Evolutionary conservation across 345 rosid genomes (phyloP), one percentile per base, ranked within the genome.

Genomic region (Clausena lansium): DNA sequence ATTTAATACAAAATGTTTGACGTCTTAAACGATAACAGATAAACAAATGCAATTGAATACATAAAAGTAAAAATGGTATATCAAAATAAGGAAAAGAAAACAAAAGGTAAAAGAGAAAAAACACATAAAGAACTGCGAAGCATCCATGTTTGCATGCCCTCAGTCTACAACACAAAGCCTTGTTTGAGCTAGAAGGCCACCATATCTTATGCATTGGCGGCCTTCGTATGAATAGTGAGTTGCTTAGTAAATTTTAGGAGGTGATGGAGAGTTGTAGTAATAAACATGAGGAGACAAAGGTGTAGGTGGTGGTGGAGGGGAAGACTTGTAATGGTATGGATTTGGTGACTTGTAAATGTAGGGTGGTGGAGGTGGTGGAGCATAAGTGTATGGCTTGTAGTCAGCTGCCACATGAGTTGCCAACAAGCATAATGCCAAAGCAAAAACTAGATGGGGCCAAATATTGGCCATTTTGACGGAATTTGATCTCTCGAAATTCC

Each of bases 381-480:
- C 32, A 67, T 38, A 10, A 38, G 20, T 7, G 71, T 41, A 24
- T 4, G 32, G 71, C 33, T 39, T 69, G 35, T 70, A 22, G 19
- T 77, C 66, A 4, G 86, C 84, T 27, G 65, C 76, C 27, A 61
- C 88, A 64, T 32, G 70, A 13, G 81, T 80, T 22, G 80, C 73
- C 2, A 77, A 5, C 61, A 83, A 71, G 55, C 82, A 68, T 30
- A 85, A 33, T 61, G 84, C 85, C 70, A 84, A 71, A 50, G 84
- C 84, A 73, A 17, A 74, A 19, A 71, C 30, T 8, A 87, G 59
- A 45, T 47, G 77, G 30, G 76, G 84, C 90, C 85, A 83, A 70
- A 73, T 35, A n/a, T 70, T 87, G 83, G 73, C 73, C 73, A 69
- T 69, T 2, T 41, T 6, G 9, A 20, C 68, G 2, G 3, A 64